Percentiles rank a stretch among this genome's conserved stretches.
These are phyloP conservation scores for Herpetomonas muscarum DNA, from an alignment of 208 protist species.

Conservation along the genomic window DNA sequence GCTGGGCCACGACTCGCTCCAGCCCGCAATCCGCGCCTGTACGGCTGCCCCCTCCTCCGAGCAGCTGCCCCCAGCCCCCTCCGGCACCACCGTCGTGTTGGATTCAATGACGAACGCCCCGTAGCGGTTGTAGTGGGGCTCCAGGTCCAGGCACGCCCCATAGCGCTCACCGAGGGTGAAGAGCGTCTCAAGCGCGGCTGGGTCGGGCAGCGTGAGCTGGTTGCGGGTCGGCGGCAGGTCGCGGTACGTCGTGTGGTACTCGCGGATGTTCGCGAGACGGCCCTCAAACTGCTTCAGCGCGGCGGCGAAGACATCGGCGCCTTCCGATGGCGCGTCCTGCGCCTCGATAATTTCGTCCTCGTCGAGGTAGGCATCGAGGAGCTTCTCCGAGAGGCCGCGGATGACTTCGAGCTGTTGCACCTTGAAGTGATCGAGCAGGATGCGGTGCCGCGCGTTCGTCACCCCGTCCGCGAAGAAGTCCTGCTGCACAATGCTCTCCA, in stretches of 20 bases:
- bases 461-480: slow-evolving; percentile 48
- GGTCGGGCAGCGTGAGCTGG: slow-evolving; percentile 47
- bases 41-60: slow-evolving; percentile 3
- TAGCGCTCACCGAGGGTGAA: slow-evolving; percentile 61
- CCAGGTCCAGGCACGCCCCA: slow-evolving; percentile 72
- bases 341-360: slow-evolving; percentile 77
- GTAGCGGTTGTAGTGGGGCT: slow-evolving; percentile 69
- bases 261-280: slow-evolving; percentile 71
- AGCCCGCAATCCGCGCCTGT: background rate
- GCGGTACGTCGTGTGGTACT: slow-evolving; percentile 78
- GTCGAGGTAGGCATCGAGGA: slow-evolving; percentile 82
- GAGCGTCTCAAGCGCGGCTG: slow-evolving; percentile 39
- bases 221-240: slow-evolving; percentile 51
- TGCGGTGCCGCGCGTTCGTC: slow-evolving; percentile 64
- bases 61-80: background rate
- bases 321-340: slow-evolving; percentile 47
- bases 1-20: slow-evolving; percentile 30
- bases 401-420: slow-evolving; percentile 51
- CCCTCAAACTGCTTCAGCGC: slow-evolving; percentile 74
- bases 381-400: slow-evolving; percentile 52
- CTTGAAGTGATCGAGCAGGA: slow-evolving; percentile 77
- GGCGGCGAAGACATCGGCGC: slow-evolving; percentile 33
- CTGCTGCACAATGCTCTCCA: slow-evolving; percentile 85
- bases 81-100: slow-evolving; percentile 32
- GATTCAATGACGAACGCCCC: slow-evolving; percentile 65